phyloP scores from a whole-genome alignment of 768 basidiomycete species.

The Suillus placidus region DNA sequence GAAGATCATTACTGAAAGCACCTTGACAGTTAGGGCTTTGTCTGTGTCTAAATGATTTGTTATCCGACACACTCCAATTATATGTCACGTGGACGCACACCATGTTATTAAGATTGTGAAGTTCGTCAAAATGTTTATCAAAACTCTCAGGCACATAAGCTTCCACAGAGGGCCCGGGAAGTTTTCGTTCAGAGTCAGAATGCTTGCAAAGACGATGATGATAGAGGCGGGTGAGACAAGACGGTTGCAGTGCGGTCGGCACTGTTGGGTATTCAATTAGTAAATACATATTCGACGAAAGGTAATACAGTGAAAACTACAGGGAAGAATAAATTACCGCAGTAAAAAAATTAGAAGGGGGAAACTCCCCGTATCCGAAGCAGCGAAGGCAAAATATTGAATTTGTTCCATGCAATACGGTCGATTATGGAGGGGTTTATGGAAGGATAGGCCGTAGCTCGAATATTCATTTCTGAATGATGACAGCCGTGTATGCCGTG shows the following conservation, averaged over 20 bases:
- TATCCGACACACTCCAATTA: neutral
- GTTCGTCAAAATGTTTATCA: neutral
- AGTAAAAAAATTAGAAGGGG: neutral
- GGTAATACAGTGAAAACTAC: neutral
- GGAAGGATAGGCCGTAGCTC: neutral
- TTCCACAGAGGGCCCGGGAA: neutral
- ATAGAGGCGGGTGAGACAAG: neutral
- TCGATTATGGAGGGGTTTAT: neutral
- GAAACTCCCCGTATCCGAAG: neutral
- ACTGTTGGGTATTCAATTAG: neutral
- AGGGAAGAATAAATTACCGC: neutral
- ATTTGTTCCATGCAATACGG: neutral
- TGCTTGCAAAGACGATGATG: neutral
- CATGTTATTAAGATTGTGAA: neutral
- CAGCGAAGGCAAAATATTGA: neutral
- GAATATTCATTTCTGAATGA: neutral
- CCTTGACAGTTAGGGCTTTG: neutral
- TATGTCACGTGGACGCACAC: neutral
- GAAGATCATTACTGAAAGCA: neutral
- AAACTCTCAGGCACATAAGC: neutral
- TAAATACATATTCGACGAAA: neutral
- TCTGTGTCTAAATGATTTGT: neutral
- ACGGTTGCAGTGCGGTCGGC: neutral
- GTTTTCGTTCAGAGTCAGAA: neutral
- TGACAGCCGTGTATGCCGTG: neutral